Conservation (phyloP, 768 basidiomycete species). For the Suillus decipiens region DNA sequence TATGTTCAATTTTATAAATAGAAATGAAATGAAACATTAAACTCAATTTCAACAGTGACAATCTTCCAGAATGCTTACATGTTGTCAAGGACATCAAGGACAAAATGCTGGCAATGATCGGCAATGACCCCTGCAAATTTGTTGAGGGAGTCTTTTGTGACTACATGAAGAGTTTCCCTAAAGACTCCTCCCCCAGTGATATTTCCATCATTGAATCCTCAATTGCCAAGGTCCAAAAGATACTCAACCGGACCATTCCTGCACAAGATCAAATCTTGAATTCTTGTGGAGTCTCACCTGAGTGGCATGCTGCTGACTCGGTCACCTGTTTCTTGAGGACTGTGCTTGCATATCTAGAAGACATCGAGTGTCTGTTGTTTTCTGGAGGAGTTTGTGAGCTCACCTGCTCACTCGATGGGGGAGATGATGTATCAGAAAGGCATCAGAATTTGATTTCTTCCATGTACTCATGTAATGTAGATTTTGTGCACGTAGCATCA, state of each 20-base stretch:
- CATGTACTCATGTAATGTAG: neutral
- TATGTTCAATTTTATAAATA: neutral
- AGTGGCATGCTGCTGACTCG: neutral
- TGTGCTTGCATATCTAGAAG: no score
- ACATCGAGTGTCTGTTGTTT: neutral
- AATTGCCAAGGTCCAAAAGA: neutral
- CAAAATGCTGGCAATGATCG: neutral
- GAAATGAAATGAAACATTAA: neutral
- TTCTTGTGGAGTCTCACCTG: neutral
- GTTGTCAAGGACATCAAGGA: neutral
- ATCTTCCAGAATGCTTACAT: neutral
- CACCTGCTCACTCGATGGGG: neutral
- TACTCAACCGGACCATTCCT: neutral
- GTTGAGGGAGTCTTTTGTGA: neutral
- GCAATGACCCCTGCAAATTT: neutral
- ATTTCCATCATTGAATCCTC: neutral
- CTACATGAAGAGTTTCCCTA: neutral
- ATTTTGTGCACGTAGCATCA: neutral
- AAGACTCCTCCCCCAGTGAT: neutral
- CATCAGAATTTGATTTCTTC: neutral
- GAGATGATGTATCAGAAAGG: neutral
- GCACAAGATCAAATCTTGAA: neutral
- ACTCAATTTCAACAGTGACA: neutral
- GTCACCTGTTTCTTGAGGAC: neutral
- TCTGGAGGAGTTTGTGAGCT: neutral